These are phyloP conservation scores for Ramaria sp. DNA, from an alignment of 768 basidiomycete genomes.

Conservation along the genomic window DNA sequence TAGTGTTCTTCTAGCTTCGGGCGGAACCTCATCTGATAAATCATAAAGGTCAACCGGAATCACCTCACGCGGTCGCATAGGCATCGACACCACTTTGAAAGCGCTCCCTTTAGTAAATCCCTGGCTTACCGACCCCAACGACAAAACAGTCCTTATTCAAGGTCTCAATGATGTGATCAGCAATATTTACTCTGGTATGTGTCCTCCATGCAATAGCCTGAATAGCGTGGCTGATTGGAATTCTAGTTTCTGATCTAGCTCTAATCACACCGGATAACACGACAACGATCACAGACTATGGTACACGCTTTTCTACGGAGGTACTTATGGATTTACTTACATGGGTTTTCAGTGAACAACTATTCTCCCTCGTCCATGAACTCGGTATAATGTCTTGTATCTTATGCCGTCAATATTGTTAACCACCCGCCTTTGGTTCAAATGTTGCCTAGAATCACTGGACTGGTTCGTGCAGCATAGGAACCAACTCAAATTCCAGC, in stretches of 20 bases:
- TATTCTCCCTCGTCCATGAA: constrained; percentile 22
- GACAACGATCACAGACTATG: constrained; percentile 42
- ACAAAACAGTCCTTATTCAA: constrained; percentile 40
- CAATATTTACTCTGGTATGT: constrained; percentile 30
- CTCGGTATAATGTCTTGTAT: not conserved
- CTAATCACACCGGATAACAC: constrained; percentile 53
- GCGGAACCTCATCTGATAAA: not conserved
- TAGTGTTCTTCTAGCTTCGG: constrained; percentile 12
- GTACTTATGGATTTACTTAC: not conserved
- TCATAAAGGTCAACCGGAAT: constrained; percentile 41
- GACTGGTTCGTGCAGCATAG: constrained; percentile 46
- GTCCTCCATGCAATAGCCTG: not conserved
- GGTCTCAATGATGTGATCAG: constrained; percentile 40
- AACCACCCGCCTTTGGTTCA: not conserved
- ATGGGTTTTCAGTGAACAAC: constrained; percentile 24
- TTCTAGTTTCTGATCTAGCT: constrained; percentile 36
- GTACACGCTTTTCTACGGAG: constrained; percentile 18
- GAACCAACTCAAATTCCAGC: constrained; percentile 21
- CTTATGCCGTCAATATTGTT: not conserved
- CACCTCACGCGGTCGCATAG: constrained; percentile 52
- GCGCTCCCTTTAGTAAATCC: constrained; percentile 39
- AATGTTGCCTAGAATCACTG: constrained; percentile 63
- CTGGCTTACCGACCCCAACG: constrained; percentile 48
- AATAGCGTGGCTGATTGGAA: not conserved
- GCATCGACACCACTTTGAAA: constrained; percentile 41